A percentile compares a stretch with the other conserved stretches of the same genome.
phyloP scores from a whole-genome alignment of 805 yeast species.

The Starmerella etchellsii region DNA sequence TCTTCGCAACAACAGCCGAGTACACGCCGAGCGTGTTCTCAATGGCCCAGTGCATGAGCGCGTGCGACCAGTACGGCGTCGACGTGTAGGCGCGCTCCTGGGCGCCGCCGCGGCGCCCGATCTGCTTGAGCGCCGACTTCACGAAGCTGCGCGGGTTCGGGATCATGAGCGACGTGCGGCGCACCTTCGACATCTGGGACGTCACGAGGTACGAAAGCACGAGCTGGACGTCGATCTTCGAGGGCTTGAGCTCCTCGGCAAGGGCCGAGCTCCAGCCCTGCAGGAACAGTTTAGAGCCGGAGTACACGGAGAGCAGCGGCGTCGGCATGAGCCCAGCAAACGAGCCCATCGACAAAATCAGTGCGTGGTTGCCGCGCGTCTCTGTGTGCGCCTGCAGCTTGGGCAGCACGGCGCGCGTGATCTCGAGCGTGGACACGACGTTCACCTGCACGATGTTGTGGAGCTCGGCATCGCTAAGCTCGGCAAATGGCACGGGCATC shows the following conservation, averaged over 20 bases:
- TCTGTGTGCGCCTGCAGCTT: conserved; percentile 44
- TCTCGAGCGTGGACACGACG: conserved; percentile 66
- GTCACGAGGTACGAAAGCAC: conserved; percentile 82
- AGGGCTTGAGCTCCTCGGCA: conserved; percentile 63
- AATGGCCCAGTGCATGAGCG: conserved; percentile 70
- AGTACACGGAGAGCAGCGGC: conserved; percentile 82
- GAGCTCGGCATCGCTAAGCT: conserved; percentile 64
- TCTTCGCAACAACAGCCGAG: conserved; percentile 50
- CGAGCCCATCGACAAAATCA: conserved; percentile 90
- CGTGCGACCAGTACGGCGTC: conserved; percentile 93
- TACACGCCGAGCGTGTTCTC: conserved; percentile 73
- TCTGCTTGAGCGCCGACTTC: conserved; percentile 46
- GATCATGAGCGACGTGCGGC: conserved; percentile 56
- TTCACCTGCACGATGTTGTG: conserved; percentile 72
- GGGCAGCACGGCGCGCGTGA: conserved; percentile 73
- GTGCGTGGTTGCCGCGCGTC: conserved; percentile 35
- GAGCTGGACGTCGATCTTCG: conserved; percentile 73
- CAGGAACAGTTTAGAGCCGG: conserved; percentile 91
- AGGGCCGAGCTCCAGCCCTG: conserved; percentile 87
- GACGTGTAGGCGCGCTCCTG: conserved; percentile 75
- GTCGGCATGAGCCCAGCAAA: conserved; percentile 91
- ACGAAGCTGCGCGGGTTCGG: conserved; percentile 81
- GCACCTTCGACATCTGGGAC: conserved; percentile 89
- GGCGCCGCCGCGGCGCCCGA: conserved; percentile 84
- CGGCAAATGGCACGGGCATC: conserved; percentile 85